Evolutionary conservation across 2,329 filamentous ascomycete species (phyloP), one percentile per base, ranked within the genome.

Genomic region (Aspergillus sp.): DNA sequence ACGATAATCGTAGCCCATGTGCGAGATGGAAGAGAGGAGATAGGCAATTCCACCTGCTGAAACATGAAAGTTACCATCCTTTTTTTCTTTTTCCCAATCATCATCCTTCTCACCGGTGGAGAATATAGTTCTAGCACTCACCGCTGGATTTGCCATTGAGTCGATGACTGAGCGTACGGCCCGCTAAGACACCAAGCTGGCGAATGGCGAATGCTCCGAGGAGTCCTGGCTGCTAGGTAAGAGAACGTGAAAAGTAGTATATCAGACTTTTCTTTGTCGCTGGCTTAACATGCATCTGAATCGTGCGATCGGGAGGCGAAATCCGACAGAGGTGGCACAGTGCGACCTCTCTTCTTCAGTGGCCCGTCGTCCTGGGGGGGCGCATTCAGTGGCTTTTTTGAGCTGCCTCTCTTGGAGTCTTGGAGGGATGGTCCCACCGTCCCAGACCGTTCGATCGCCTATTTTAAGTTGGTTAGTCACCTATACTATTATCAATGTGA

Each of bases 401-500:
- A 41, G 34, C 9, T 5, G 34, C 34, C 8, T 15, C 15, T 41
- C 34, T 17, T 41, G 34, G 34, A 41, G 34, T 41, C 45, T 51
- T 57, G 61, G 45, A 47, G 60, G 66, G 61, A 68, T 69, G 64
- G 67, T 64, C 57, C 64, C 67, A 67, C 64, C 54, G 66, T 69
- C 67, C 67, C 60, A 69, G 67, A 68, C 67, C 66, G 67, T 69
- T 69, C 67, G 67, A 68, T 69, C 67, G 66, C 63, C 66, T 68
- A 66, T 64, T 66, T 69, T 66, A 69, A 65, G 67, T 69, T 68
- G 58, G 48, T 31, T 54, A 61, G 59, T 54, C 38, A 31, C 22
- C 15, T 28, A 34, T 52, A 34, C 38, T 25, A 46, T n/a, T 30
- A 64, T 61, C 62, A 52, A 59, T 64, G 30, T 25, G 38, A 25